Conservation (phyloP, 306 rosid species). For the Gynostemma pentaphyllum region DNA sequence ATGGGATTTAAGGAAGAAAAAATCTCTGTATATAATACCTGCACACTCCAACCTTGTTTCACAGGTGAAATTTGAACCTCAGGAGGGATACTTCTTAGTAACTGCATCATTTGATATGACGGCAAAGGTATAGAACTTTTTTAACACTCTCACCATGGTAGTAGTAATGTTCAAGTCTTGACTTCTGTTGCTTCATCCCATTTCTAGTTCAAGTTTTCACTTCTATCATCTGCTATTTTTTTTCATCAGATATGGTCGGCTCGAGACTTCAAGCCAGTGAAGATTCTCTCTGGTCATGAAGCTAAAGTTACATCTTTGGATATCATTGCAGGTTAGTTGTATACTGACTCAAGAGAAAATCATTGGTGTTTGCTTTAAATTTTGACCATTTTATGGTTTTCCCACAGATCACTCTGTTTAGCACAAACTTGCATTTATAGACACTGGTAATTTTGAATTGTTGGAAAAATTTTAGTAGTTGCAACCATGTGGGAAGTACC, state of each 20-base stretch:
- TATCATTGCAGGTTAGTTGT: constrained; percentile 51
- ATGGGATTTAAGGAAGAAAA: constrained; percentile 92
- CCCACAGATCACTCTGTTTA: background rate
- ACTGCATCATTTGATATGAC: constrained; percentile 92
- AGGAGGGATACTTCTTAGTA: constrained; percentile 90
- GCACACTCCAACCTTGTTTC: constrained; percentile 90
- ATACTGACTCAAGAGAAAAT: background rate
- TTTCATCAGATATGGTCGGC: constrained; percentile 83
- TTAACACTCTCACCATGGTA: background rate
- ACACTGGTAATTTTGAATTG: background rate
- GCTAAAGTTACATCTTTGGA: constrained; percentile 78
- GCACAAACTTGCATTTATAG: background rate
- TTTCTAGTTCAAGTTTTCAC: background rate
- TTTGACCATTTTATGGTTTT: background rate
- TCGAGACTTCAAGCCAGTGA: constrained; percentile 88
- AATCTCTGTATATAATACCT: constrained; percentile 71
- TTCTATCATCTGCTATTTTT: constrained; percentile 17
- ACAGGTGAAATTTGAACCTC: constrained; percentile 88
- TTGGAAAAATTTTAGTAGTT: no score
- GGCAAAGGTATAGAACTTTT: constrained; percentile 52
- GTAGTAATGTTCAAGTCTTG: background rate
- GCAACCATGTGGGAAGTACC: no score
- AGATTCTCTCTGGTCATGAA: constrained; percentile 87
- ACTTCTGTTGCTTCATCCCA: constrained; percentile 3
- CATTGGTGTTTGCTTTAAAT: background rate